Percentiles rank a stretch among this genome's conserved stretches.
Conservation (phyloP, 2,329 filamentous ascomycete genomes). For the Thermomyces lanuginosus region DNA sequence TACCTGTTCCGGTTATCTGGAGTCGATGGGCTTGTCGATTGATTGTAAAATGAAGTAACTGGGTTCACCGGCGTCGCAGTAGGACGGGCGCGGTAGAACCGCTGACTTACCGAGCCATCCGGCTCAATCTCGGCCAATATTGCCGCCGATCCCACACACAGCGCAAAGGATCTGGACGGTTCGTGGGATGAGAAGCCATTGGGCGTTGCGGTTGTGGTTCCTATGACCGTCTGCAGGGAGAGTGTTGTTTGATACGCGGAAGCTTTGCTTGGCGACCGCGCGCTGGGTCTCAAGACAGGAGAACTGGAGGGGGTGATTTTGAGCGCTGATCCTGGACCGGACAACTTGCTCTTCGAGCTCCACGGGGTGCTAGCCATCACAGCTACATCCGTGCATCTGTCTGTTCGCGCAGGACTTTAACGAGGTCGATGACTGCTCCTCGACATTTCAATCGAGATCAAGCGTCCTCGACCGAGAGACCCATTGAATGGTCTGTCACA, state of each 20-base stretch:
- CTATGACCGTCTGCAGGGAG: constrained; percentile 69
- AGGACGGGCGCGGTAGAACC: constrained; percentile 80
- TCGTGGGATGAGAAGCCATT: constrained; percentile 73
- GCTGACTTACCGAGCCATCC: constrained; percentile 49
- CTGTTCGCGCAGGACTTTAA: too few relatives aligned
- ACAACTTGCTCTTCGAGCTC: constrained; percentile 20
- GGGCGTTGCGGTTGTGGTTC: constrained; percentile 70
- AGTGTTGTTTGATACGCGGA: constrained; percentile 34
- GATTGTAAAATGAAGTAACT: constrained; percentile 36
- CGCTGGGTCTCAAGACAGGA: constrained; percentile 46
- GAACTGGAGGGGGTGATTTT: constrained; percentile 64
- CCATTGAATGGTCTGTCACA: too few relatives aligned
- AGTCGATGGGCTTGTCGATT: constrained; percentile 41
- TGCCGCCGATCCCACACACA: constrained; percentile 85
- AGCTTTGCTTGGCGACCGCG: constrained; percentile 45
- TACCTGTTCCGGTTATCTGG: constrained; percentile 42
- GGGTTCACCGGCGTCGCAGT: constrained; percentile 50
- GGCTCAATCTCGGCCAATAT: constrained; percentile 69
- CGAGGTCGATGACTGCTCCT: too few relatives aligned
- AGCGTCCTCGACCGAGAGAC: too few relatives aligned
- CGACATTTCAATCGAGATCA: too few relatives aligned
- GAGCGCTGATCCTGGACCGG: constrained; percentile 26
- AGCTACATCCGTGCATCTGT: constrained; percentile 11
- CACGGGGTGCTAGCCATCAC: constrained; percentile 23
- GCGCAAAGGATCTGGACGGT: constrained; percentile 57